Evolutionary conservation across 805 yeast genomes (phyloP), one percentile per base, ranked within the genome.

Genomic region (Ogataea polymorpha): DNA sequence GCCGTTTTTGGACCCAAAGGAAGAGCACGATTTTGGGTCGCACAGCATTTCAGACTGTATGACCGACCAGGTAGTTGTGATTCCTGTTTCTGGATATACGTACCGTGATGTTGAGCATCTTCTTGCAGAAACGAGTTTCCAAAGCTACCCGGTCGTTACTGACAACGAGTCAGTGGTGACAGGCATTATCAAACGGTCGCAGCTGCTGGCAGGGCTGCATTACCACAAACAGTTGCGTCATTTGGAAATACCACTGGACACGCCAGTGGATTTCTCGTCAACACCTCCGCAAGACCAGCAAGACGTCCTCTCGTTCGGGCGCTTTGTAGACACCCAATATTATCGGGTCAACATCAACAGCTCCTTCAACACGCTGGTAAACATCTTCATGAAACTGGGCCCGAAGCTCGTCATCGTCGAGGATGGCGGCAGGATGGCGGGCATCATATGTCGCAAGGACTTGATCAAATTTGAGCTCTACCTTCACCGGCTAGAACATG

Each of bases 371-470:
- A 69, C 75, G 20, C 73, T 82, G 1, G 63, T 81, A 44, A 82
- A 83, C 25, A 63, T 88, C 17, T 91, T 93, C 58, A 74, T 77
- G 44, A 80, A 82, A 49, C 57, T 89, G 21, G 96, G 98, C 0
- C 96, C 96, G 7, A 69, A 85, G 32, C 74, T 80, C 21, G 71
- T 93, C 1, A 68, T 83, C 30, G 82, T 86, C 2, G 83, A 81
- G 40, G 71, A 77, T 8, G 62, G 72, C 23, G 93, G 90, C 2
- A 46, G 57, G 2, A 56, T 87, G 13, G 71, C 71, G 12, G 99
- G 99, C 0, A 56, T 87, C n/a, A 65, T 95, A 1, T 87, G 96
- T 0, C 72, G 90, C 42, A 93, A 93, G 55, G 98, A 90, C 56
- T 68, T 91, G 13, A 62, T 90, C 37, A 70, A 81, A 46, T 87